phyloP scores from a whole-genome alignment of 352 stramenopile species.

The Pythium dissotocum region DNA sequence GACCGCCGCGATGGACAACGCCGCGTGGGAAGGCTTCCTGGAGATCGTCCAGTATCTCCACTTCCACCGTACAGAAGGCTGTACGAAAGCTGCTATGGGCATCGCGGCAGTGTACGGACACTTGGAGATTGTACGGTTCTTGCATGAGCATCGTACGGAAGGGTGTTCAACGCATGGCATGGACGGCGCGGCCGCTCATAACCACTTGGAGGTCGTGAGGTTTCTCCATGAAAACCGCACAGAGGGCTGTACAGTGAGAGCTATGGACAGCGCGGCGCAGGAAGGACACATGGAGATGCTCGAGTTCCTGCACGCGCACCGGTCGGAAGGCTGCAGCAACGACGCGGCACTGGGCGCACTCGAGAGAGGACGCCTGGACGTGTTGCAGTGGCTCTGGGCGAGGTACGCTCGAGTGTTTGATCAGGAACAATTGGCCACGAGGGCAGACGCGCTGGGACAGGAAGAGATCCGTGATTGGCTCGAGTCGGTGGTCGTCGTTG shows the following conservation, averaged over 20 bases:
- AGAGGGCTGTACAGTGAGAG: constrained; percentile 47
- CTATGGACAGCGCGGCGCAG: constrained; percentile 30
- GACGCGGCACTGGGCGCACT: constrained; percentile 26
- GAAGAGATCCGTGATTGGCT: constrained; percentile 21
- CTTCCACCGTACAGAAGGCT: constrained; percentile 52
- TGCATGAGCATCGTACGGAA: constrained; percentile 54
- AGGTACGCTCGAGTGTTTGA: constrained; percentile 23
- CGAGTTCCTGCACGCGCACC: constrained; percentile 29
- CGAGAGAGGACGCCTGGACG: constrained; percentile 21
- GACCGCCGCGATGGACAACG: constrained; percentile 60
- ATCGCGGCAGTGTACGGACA: constrained; percentile 56
- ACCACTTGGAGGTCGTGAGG: constrained; percentile 50
- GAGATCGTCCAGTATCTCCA: constrained; percentile 62
- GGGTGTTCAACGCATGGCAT: constrained; percentile 65
- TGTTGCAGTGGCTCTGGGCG: constrained; percentile 29
- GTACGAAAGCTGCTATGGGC: constrained; percentile 59
- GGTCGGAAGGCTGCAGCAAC: constrained; percentile 27
- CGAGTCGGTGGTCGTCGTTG: not conserved
- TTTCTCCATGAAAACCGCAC: constrained; percentile 57
- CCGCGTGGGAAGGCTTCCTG: constrained; percentile 57
- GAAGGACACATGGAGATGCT: constrained; percentile 32
- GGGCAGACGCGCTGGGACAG: constrained; percentile 11
- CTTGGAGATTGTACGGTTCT: constrained; percentile 53
- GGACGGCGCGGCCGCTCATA: constrained; percentile 54
- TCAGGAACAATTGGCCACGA: constrained; percentile 11